Percentiles rank a stretch among this genome's conserved stretches.
Conservation (phyloP, 306 rosid species). For the Ormosia emarginata region DNA sequence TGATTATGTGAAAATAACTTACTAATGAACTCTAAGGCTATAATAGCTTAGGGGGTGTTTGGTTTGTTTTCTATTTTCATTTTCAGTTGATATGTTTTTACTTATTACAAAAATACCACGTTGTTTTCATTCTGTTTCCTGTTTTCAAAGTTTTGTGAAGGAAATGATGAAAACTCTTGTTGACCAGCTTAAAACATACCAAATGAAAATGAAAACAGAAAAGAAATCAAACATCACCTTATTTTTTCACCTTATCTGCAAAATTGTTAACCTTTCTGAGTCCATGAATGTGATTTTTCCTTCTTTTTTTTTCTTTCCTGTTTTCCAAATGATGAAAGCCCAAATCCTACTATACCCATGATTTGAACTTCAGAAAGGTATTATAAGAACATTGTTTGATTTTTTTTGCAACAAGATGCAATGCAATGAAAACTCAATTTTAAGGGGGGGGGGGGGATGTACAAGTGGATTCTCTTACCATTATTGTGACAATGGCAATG, state of each 20-base stretch:
- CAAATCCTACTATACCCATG: neutral
- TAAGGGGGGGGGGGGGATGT: neutral
- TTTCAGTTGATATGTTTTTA: no score
- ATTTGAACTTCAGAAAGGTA: neutral
- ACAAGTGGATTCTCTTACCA: constrained; percentile 50
- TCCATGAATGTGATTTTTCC: neutral
- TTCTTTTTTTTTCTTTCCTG: neutral
- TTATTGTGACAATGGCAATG: constrained; percentile 59
- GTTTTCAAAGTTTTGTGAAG: no score
- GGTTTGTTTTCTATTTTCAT: no score
- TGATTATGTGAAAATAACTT: neutral
- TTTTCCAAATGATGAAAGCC: neutral
- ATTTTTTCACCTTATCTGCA: neutral
- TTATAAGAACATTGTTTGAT: neutral
- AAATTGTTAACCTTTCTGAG: neutral
- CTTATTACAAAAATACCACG: no score
- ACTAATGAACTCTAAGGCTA: neutral
- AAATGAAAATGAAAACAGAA: no score
- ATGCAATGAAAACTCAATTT: neutral
- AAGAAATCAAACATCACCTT: neutral
- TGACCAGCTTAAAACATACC: no score
- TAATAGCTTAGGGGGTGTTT: neutral
- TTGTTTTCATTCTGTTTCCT: no score
- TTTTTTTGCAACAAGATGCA: neutral
- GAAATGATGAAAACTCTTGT: no score